Evolutionary conservation across 352 stramenopile species (phyloP), one percentile per base, ranked within the genome.

Genomic region (Phytophthora fragariae): DNA sequence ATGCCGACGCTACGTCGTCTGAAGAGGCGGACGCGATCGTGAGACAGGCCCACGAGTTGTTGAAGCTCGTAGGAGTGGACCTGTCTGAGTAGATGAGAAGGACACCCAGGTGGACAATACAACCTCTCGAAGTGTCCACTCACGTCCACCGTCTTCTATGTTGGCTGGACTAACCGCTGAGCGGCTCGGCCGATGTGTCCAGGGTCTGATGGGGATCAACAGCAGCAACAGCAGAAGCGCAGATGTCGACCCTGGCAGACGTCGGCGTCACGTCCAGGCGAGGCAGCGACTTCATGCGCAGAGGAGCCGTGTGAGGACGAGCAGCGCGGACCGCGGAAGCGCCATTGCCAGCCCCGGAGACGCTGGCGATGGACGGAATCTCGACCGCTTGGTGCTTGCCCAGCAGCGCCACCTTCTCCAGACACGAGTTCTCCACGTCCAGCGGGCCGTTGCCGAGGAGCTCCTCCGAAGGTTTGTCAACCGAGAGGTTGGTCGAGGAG

Each of bases 271-370:
- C 49, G 29, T 88, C 75, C 3, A 91, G 65, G 15, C 73, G 62
- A 33, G 83, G 85, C 19, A 92, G 61, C 24, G 82, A 89, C 49
- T 86, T 89, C 59, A 80, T 75, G 9, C 83, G 74, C 21, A 82
- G 37, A n/a, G 85, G 83, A 5, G 83, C 83, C 1, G 83, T 88
- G 33, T 90, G 83, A 8, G 85, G 85, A 52, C 65, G 53, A 17
- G 60, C 59, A 41, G 70, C 70, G 27, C 65, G 69, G 33, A 79
- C 49, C 63, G 44, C 12, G 67, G 70, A 19, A 58, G 61, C 17
- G 39, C 64, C 47, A 19, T 24, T 52, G 1, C 61, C 41, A 44
- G 57, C 31, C 17, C 56, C 31, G 35, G 63, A 39, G 15, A 31
- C 50, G 37, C 44, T 41, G 19, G 27, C 14, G 9, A 61, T 61